Base-by-base conservation (phyloP, 805 yeast genomes). In the Ogataea paraovalis region DNA sequence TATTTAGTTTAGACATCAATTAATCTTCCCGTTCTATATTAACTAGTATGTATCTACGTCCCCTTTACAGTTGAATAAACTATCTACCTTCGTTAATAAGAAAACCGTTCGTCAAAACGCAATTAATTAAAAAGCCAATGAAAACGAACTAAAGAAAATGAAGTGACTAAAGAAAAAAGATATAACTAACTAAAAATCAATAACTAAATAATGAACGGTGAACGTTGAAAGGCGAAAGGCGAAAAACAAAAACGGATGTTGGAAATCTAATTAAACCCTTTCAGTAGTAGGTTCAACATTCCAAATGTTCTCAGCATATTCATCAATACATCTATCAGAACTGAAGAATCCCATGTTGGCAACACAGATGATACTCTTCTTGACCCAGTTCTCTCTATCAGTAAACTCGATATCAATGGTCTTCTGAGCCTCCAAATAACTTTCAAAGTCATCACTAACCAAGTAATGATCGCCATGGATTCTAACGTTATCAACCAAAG, bases 291-390 rank as follows among this genome's bases (percentile, higher is more conserved):
- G 95, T 70, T 90, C 96, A 52, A 89, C 79, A 61, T 90, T 85
- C 97, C 97, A 90, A 60, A 90, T 89, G 52, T 83, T 79, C 55
- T 87, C 96, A 30, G 97, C 96, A 57, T 90, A 90, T 66, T 90
- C 97, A 59, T 83, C 85, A 61, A 90, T 86, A 65, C 96, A 88
- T 68, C 97, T 77, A 67, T 90, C 97, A 52, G 91, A 82, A 52
- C 87, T 79, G 72, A 90, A 90, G 78, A 88, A 91, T 7, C 97
- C 97, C 84, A 87, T 86, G 65, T 87, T 87, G 46, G 97, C 95
- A 47, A 90, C 97, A 57, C 86, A 79, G 51, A 75, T 67, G 50
- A 90, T 85, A 39, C 85, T 71, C 70, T 87, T 89, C 66, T 79
- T 82, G 47, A 79, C 73, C 97, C 97, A 90, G 40, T 71, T 75